Percentiles rank a stretch among this genome's conserved stretches.
phyloP scores from a whole-genome alignment of 208 protist species.

The Wallacemonas sp. region DNA sequence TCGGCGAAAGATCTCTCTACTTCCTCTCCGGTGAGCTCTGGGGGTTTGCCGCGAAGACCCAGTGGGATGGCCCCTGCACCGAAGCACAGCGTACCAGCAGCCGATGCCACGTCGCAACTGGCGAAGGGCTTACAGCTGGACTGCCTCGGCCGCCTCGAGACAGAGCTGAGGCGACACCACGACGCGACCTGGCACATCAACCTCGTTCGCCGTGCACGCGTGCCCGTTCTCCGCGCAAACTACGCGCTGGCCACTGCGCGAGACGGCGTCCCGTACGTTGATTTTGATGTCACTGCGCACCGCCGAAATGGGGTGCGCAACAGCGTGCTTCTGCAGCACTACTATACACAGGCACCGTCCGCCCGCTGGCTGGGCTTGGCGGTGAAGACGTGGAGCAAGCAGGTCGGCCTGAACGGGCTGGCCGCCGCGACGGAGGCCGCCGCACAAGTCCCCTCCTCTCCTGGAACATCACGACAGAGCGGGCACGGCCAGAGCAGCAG shows the following conservation, averaged over 20 bases:
- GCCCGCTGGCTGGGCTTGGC: slow-evolving; percentile 75
- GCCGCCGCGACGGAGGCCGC: slow-evolving; percentile 14
- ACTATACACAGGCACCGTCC: slow-evolving; percentile 65
- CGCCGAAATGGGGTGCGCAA: slow-evolving; percentile 89
- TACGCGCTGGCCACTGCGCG: too few relatives aligned
- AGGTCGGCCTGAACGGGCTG: slow-evolving; percentile 59
- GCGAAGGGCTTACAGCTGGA: slow-evolving; percentile 66
- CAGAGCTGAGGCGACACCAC: slow-evolving; percentile 25
- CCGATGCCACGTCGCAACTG: slow-evolving; percentile 63
- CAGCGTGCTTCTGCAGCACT: slow-evolving; percentile 70
- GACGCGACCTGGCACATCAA: slow-evolving; percentile 58
- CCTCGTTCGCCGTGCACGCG: slow-evolving; percentile 79
- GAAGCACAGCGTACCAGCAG: slow-evolving; percentile 18
- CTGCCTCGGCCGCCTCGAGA: slow-evolving; percentile 42
- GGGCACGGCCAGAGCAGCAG: too few relatives aligned
- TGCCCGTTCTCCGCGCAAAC: slow-evolving; percentile 82
- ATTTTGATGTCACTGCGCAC: slow-evolving; percentile 82
- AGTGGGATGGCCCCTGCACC: too few relatives aligned
- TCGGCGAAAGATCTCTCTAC: too few relatives aligned
- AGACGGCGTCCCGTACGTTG: too few relatives aligned
- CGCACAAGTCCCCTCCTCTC: neutral
- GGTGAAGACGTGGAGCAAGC: slow-evolving; percentile 89
- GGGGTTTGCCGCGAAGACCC: too few relatives aligned
- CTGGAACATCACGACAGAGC: too few relatives aligned
- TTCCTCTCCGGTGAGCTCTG: too few relatives aligned